Percentiles rank a stretch among this genome's conserved stretches.
Evolutionary conservation across 2,329 filamentous ascomycete genomes (phyloP).

Genomic region (Biscogniauxia sp.): DNA sequence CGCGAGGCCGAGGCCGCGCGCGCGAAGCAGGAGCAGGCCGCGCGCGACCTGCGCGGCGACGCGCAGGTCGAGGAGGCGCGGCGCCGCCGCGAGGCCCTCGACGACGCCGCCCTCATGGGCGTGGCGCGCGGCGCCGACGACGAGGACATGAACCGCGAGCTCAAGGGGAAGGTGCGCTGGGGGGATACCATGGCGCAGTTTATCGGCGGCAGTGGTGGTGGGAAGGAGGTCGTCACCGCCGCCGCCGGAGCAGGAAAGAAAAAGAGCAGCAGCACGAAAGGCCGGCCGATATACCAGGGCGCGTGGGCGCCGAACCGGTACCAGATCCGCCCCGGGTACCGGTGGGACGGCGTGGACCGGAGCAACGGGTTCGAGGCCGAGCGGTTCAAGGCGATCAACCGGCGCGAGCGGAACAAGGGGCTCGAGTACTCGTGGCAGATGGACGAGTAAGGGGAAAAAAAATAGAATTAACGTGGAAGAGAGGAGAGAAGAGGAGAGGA

Average conservation of each 20-base stretch:
- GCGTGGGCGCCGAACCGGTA: constrained; percentile 87
- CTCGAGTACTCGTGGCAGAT: constrained; percentile 95
- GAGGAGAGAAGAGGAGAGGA: not conserved
- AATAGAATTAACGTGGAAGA: too few relatives aligned
- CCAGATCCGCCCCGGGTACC: constrained; percentile 85
- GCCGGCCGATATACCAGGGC: constrained; percentile 72
- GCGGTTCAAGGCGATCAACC: constrained; percentile 85
- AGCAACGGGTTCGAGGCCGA: constrained; percentile 91
- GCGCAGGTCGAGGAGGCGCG: constrained; percentile 72
- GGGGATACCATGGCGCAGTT: constrained; percentile 91
- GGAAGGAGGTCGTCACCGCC: constrained; percentile 17
- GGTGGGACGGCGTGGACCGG: constrained; percentile 96
- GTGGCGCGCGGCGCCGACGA: constrained; percentile 83
- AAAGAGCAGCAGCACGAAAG: constrained; percentile 33
- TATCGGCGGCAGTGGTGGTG: constrained; percentile 28
- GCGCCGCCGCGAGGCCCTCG: constrained; percentile 63
- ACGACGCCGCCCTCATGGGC: constrained; percentile 79
- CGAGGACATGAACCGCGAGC: constrained; percentile 76
- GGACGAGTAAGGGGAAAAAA: constrained; percentile 88
- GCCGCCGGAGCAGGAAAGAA: constrained; percentile 34
- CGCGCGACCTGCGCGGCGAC: constrained; percentile 76
- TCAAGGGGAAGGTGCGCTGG: constrained; percentile 78
- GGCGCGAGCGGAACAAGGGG: constrained; percentile 70
- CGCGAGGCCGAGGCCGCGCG: constrained; percentile 63
- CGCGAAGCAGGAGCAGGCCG: constrained; percentile 67